Evolutionary conservation across 1,284 basidiomycete species (phyloP), one percentile per base, ranked within the genome.

Genomic region (Porogramme epimiltina): DNA sequence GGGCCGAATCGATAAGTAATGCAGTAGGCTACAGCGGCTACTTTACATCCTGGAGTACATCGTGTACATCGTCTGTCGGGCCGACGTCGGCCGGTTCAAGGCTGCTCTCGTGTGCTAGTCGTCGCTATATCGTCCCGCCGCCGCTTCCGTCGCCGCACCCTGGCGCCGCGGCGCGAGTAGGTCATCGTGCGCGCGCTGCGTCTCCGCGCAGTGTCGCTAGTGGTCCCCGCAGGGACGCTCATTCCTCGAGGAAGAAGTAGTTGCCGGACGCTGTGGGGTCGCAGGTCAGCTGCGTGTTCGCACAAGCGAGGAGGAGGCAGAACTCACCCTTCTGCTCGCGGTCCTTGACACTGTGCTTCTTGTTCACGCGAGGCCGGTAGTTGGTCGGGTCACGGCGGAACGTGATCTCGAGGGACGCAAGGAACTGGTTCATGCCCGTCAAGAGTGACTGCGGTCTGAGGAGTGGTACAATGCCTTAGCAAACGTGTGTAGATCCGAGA

Each of bases 381-480:
- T 96, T 96, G 56, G 93, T 95, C 23, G 95, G 95, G 73, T 98
- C 95, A 66, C 95, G 85, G 54, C 95, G 81, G 85, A 98, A 98
- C 5, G 95, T 98, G 67, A 98, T 94, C 71, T 97, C 91, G 24
- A 98, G 79, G 9, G 89, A 92, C 4, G 91, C 87, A 51, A 98
- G 74, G 84, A 98, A 98, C 66, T 86, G 84, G 73, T 95, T 95
- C 92, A 94, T 93, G 18, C 92, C 92, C 16, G 89, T 85, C 43
- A 94, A 72, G 19, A 94, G 78, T 5, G 90, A 89, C 68, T 93
- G 90, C 3, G 91, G 91, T 49, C 88, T 91, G 61, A 10, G 33
- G 4, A 20, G 6, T 25, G n/a, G n/a, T n/a, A n/a, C n/a, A n/a
- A n/a, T n/a, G n/a, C n/a, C n/a, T n/a, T n/a, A n/a, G n/a, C n/a